phyloP scores from a whole-genome alignment of 2,329 filamentous ascomycete genomes.

The Trichoderma koningii region DNA sequence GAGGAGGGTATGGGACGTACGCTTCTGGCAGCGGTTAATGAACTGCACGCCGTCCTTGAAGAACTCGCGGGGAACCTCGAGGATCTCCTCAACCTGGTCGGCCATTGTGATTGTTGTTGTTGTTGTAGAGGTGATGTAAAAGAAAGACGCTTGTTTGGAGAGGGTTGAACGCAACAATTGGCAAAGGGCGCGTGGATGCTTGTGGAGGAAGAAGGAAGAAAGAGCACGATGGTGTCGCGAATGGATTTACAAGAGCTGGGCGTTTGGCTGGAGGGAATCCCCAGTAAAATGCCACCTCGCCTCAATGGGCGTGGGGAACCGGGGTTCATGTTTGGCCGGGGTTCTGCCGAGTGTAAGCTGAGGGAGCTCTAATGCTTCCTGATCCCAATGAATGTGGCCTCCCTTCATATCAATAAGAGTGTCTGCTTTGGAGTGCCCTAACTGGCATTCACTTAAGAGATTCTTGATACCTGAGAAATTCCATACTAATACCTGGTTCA shows the following conservation, averaged over 20 bases:
- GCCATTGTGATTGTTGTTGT: constrained; percentile 52
- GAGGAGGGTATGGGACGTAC: constrained; percentile 42
- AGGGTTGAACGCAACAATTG: neutral
- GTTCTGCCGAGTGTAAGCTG: constrained; percentile 7
- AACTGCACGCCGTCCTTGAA: constrained; percentile 63
- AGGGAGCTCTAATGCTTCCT: neutral
- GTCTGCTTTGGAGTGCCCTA: neutral
- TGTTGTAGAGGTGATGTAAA: neutral
- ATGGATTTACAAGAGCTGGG: neutral
- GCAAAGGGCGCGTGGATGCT: neutral
- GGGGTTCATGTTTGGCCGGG: constrained; percentile 13
- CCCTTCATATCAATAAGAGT: neutral
- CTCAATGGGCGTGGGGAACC: constrained; percentile 24
- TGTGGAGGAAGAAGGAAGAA: neutral
- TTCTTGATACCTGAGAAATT: neutral
- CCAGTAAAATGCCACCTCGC: constrained; percentile 28
- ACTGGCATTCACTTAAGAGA: neutral
- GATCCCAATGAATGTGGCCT: too few species aligned
- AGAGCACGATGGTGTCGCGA: constrained; percentile 17
- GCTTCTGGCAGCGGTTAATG: constrained; percentile 64
- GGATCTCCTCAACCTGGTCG: constrained; percentile 69
- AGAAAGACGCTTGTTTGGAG: neutral
- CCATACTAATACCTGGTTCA: too few species aligned
- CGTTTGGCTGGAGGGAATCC: neutral
- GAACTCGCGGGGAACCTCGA: constrained; percentile 69